Percentiles rank a stretch among this genome's conserved stretches.
Evolutionary conservation across 495 filamentous ascomycete genomes (phyloP).

Genomic region (Barbatosphaeria neglecta): DNA sequence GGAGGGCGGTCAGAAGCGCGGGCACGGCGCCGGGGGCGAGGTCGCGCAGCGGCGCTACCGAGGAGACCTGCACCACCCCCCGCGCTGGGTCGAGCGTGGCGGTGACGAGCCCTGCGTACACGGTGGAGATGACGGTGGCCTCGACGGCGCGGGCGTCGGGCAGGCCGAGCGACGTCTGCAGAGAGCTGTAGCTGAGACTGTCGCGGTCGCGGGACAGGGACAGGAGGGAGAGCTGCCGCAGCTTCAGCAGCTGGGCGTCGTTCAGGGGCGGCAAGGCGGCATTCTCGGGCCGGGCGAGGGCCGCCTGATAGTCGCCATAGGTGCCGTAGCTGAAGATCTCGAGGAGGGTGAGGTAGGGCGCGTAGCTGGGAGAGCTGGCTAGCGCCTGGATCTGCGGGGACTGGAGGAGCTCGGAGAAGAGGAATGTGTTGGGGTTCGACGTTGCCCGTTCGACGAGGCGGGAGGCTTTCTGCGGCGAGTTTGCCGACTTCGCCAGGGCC

Average conservation of each 20-base stretch:
- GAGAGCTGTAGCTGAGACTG: conserved; percentile 58
- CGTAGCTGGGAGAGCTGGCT: conserved; percentile 29
- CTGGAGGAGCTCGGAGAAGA: conserved; percentile 88
- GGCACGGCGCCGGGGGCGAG: conserved; percentile 58
- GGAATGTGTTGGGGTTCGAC: conserved; percentile 73
- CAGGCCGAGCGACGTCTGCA: conserved; percentile 57
- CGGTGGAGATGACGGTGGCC: conserved; percentile 76
- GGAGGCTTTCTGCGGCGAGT: conserved; percentile 68
- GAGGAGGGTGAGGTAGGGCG: conserved; percentile 56
- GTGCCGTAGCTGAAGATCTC: conserved; percentile 92
- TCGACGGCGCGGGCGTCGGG: conserved; percentile 62
- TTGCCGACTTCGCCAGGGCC: conserved; percentile 73
- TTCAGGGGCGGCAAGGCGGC: conserved; percentile 59
- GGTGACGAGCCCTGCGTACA: conserved; percentile 72
- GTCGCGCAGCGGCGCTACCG: conserved; percentile 76
- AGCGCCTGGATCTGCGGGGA: conserved; percentile 72
- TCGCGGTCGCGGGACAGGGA: conserved; percentile 50
- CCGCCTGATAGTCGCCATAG: conserved; percentile 54
- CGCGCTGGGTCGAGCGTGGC: conserved; percentile 71
- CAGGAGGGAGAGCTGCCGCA: conserved; percentile 82
- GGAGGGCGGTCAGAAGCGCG: conserved; percentile 51
- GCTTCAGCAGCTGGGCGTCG: conserved; percentile 65
- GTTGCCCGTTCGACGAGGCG: conserved; percentile 84
- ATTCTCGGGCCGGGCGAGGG: background rate
- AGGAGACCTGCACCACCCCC: conserved; percentile 60